phyloP scores from a whole-genome alignment of 345 rosid species.

The Turritis glabra region DNA sequence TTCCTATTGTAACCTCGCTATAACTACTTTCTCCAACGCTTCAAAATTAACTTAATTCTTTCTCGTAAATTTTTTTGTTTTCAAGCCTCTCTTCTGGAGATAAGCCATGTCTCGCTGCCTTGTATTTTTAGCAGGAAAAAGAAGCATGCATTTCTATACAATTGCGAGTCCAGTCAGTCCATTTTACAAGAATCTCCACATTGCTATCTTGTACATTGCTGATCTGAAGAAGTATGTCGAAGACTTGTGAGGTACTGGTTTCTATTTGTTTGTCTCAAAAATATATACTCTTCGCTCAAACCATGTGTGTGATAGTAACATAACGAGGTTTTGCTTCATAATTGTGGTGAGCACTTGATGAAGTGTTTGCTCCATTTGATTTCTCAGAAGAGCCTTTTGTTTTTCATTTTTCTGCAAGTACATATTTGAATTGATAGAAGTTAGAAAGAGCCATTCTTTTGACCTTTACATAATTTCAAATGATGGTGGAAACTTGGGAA shows the following conservation, averaged over 20 bases:
- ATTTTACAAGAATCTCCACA: slow-evolving; percentile 13
- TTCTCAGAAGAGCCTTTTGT: background rate
- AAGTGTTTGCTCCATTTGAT: background rate
- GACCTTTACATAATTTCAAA: background rate
- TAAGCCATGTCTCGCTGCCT: slow-evolving; percentile 27
- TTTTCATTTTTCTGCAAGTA: slow-evolving; percentile 4
- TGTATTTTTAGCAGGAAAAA: slow-evolving; percentile 32
- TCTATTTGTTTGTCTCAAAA: slow-evolving; percentile 20
- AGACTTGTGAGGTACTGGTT: slow-evolving; percentile 38
- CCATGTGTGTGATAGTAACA: slow-evolving; percentile 10
- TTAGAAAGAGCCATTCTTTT: background rate
- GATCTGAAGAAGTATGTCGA: slow-evolving; percentile 26
- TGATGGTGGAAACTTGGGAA: slow-evolving; percentile 14
- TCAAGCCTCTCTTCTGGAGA: slow-evolving; percentile 30
- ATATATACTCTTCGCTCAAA: background rate
- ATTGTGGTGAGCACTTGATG: background rate
- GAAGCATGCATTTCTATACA: slow-evolving; percentile 30
- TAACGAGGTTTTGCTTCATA: slow-evolving; percentile 10
- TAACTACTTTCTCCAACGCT: slow-evolving; percentile 12
- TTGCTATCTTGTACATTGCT: slow-evolving; percentile 23
- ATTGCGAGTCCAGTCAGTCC: slow-evolving; percentile 10
- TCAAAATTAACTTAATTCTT: background rate
- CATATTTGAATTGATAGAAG: slow-evolving; percentile 18
- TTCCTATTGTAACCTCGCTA: background rate
- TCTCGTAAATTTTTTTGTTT: background rate